These are phyloP conservation scores for Dissophora globulifera DNA, from an alignment of 192 early-diverging fungal genomes.

Conservation along the genomic window DNA sequence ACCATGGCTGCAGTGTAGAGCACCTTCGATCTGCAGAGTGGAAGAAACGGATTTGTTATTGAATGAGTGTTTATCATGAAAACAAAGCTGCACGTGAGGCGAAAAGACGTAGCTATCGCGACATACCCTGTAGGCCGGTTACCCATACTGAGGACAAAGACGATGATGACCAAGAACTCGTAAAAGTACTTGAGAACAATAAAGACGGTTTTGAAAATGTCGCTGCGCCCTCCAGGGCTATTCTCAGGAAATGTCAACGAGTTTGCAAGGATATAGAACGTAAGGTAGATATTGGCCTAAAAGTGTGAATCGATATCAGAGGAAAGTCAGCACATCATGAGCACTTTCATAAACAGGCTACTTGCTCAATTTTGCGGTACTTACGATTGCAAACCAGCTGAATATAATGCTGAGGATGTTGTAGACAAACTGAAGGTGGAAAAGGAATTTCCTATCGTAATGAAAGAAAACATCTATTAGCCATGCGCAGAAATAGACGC, in stretches of 20 bases:
- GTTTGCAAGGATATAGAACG: slow-evolving; percentile 62
- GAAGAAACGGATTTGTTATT: background rate
- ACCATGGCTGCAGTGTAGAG: slow-evolving; percentile 80
- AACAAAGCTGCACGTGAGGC: background rate
- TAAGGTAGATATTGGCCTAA: slow-evolving; percentile 75
- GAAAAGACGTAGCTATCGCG: background rate
- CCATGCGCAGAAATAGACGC: no score
- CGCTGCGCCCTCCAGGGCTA: slow-evolving; percentile 52
- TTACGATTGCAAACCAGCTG: slow-evolving; percentile 89
- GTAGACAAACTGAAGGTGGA: slow-evolving; percentile 85
- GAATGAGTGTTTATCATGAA: no score
- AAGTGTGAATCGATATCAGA: background rate
- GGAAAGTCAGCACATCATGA: no score
- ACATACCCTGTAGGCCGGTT: slow-evolving; percentile 89
- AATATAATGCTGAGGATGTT: slow-evolving; percentile 87
- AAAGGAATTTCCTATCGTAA: slow-evolving; percentile 66
- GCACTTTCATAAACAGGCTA: background rate
- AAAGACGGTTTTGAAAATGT: slow-evolving; percentile 68
- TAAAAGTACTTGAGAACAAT: slow-evolving; percentile 80
- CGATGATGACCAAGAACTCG: slow-evolving; percentile 72
- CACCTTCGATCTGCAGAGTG: slow-evolving; percentile 62
- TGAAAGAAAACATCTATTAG: background rate
- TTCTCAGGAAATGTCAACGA: slow-evolving; percentile 56
- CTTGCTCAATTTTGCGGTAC: background rate
- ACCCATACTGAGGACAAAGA: slow-evolving; percentile 90